Percentiles rank a stretch among this genome's conserved stretches.
These are phyloP conservation scores for Turritis glabra DNA, from an alignment of 345 rosid genomes.

Conservation along the genomic window DNA sequence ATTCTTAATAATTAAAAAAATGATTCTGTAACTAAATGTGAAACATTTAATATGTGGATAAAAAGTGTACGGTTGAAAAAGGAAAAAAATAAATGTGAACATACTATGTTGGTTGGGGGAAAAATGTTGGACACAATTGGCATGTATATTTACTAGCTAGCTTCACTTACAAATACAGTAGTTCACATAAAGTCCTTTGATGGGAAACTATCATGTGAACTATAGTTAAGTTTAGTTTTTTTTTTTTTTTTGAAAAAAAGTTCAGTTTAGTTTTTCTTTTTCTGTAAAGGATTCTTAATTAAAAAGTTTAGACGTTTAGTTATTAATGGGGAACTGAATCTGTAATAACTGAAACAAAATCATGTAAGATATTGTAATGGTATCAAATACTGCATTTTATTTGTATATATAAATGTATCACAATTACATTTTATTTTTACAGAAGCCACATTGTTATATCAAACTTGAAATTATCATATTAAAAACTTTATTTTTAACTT, in stretches of 20 bases:
- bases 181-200: not conserved
- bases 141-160: not conserved
- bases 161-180: constrained; percentile 4
- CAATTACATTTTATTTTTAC: not conserved
- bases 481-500: not conserved
- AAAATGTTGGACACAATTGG: not conserved
- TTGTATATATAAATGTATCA: not conserved
- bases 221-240: not conserved
- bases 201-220: not conserved
- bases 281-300: not conserved
- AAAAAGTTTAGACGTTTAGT: not conserved
- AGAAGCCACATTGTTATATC: constrained; percentile 2
- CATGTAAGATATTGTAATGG: not conserved
- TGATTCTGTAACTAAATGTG: not conserved
- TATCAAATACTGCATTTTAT: not conserved
- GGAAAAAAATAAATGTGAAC: constrained; percentile 44
- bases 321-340: not conserved
- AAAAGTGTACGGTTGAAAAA: not conserved
- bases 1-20: not conserved
- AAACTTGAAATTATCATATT: not conserved
- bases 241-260: too few species aligned
- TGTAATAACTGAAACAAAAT: not conserved
- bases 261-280: too few species aligned
- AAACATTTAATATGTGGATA: constrained; percentile 5
- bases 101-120: constrained; percentile 19